Percentiles rank a stretch among this genome's conserved stretches.
phyloP scores from a whole-genome alignment of 2,329 filamentous ascomycete genomes.

The Aspergillus tamarii region DNA sequence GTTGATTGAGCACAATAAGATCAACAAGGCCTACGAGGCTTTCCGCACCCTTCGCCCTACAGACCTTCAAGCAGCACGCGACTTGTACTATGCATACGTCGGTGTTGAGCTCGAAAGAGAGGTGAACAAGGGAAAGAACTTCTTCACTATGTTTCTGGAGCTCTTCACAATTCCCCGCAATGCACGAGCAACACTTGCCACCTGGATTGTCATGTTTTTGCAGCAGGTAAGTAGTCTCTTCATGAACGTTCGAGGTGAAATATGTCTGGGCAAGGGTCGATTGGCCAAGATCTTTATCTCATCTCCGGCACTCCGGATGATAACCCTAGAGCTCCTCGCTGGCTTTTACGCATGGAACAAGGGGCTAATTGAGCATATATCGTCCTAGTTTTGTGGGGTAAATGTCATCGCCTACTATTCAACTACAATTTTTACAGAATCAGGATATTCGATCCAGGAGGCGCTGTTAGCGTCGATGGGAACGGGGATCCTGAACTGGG shows the following conservation, averaged over 20 bases:
- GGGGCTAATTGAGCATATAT: not conserved
- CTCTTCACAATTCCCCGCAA: constrained; percentile 66
- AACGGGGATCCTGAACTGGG: constrained; percentile 67
- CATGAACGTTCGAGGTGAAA: not conserved
- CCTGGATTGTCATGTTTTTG: constrained; percentile 68
- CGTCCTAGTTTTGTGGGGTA: constrained; percentile 49
- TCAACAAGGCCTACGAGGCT: constrained; percentile 52
- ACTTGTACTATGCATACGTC: constrained; percentile 60
- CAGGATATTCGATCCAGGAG: constrained; percentile 53
- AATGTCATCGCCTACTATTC: constrained; percentile 66
- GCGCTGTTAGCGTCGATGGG: constrained; percentile 65
- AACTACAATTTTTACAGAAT: constrained; percentile 63
- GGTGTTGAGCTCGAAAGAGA: constrained; percentile 65
- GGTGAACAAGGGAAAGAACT: constrained; percentile 53
- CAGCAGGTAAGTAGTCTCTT: constrained; percentile 52
- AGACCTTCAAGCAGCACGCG: constrained; percentile 58
- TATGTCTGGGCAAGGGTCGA: not conserved
- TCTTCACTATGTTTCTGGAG: constrained; percentile 59
- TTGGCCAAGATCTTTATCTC: not conserved
- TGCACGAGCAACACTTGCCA: constrained; percentile 60
- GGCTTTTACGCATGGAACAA: not conserved
- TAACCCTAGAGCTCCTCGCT: not conserved
- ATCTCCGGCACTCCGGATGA: not conserved
- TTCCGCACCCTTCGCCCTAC: constrained; percentile 53
- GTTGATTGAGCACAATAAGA: constrained; percentile 53